phyloP scores from a whole-genome alignment of 2,329 filamentous ascomycete species.

The Septoria petroselini region DNA sequence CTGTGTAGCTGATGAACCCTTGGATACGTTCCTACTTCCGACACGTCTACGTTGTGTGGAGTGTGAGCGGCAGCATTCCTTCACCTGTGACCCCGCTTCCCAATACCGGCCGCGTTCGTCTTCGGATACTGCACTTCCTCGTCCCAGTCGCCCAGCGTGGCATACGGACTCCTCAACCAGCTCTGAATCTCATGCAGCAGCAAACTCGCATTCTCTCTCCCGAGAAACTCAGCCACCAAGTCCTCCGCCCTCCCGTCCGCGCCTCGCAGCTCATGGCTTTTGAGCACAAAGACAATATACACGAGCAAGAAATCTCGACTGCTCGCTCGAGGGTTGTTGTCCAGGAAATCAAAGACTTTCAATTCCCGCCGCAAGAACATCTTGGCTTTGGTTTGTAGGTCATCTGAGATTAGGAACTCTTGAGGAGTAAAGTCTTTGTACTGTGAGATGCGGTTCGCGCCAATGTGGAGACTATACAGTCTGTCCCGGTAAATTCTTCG shows the following conservation, averaged over 20 bases:
- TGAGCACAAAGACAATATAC: slow-evolving; percentile 79
- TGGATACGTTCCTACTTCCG: too few relatives aligned
- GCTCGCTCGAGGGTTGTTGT: slow-evolving; percentile 32
- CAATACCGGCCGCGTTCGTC: not conserved
- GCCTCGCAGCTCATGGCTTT: slow-evolving; percentile 76
- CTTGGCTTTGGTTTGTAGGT: slow-evolving; percentile 71
- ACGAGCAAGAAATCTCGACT: slow-evolving; percentile 72
- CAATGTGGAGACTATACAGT: slow-evolving; percentile 77
- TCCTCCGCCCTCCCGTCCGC: slow-evolving; percentile 76
- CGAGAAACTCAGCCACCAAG: slow-evolving; percentile 74
- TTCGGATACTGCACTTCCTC: slow-evolving; percentile 66
- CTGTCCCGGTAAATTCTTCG: slow-evolving; percentile 69
- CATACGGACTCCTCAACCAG: slow-evolving; percentile 79
- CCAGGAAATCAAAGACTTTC: slow-evolving; percentile 74
- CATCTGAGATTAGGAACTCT: slow-evolving; percentile 60
- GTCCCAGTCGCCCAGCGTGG: slow-evolving; percentile 74
- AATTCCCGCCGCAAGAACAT: slow-evolving; percentile 82
- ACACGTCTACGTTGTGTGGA: too few relatives aligned
- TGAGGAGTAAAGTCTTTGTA: slow-evolving; percentile 71
- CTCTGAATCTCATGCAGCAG: slow-evolving; percentile 82
- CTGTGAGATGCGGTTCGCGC: slow-evolving; percentile 71
- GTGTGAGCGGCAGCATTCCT: too few relatives aligned
- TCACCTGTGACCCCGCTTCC: too few relatives aligned
- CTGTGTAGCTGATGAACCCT: too few relatives aligned
- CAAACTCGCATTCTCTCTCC: slow-evolving; percentile 66